Conservation (phyloP, 2,329 filamentous ascomycete genomes). For the Coniochaeta sp. region DNA sequence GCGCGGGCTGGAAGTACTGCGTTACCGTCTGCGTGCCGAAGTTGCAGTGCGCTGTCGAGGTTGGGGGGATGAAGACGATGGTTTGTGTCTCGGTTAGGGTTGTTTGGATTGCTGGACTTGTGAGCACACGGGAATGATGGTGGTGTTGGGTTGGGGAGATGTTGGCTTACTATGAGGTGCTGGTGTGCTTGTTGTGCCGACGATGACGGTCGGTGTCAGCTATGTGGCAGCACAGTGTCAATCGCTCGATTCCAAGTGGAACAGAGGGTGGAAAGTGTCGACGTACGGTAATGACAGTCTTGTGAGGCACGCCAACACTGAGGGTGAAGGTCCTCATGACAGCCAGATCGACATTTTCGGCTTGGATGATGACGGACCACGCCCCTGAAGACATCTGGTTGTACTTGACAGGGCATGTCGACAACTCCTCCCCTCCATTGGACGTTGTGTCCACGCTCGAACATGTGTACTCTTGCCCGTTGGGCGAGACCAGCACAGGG, state of each 20-base stretch:
- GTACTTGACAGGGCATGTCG: constrained; percentile 10
- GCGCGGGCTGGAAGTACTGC: constrained; percentile 8
- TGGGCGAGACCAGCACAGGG: constrained; percentile 13
- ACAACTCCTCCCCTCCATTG: constrained; percentile 9
- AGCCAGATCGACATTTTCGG: constrained; percentile 14
- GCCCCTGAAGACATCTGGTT: constrained; percentile 11
- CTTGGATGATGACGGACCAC: constrained; percentile 17
- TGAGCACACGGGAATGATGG: too few species aligned
- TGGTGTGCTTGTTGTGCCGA: constrained; percentile 12
- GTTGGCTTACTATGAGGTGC: constrained; percentile 8
- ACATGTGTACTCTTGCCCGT: constrained; percentile 12
- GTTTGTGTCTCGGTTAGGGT: constrained; percentile 8
- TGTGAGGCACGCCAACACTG: constrained; percentile 10
- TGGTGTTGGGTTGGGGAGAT: neutral
- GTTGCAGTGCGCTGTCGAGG: constrained; percentile 9
- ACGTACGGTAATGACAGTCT: constrained; percentile 10
- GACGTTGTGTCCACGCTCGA: constrained; percentile 9
- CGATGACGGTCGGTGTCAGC: constrained; percentile 13
- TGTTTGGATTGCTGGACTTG: constrained; percentile 4
- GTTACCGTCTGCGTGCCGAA: constrained; percentile 10
- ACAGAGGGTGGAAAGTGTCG: neutral
- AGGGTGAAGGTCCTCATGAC: constrained; percentile 14
- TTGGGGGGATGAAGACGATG: constrained; percentile 7
- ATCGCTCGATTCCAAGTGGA: neutral
- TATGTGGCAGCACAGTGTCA: neutral